A percentile compares a stretch with the other conserved stretches of the same genome.
Evolutionary conservation across 2,329 filamentous ascomycete genomes (phyloP).

Genomic region (Cercospora sp.): DNA sequence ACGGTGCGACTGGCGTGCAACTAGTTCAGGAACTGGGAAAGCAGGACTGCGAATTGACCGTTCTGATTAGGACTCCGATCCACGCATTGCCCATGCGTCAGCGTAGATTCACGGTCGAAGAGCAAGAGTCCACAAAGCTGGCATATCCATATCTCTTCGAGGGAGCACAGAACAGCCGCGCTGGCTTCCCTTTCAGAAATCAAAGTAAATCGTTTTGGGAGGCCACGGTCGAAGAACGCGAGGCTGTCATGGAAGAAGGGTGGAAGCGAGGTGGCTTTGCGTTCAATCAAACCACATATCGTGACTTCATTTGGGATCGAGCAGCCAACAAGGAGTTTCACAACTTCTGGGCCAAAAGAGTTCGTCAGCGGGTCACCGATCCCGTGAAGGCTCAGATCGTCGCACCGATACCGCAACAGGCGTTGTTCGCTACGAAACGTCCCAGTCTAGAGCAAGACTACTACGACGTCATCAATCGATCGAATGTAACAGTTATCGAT

Average conservation of each 20-base stretch:
- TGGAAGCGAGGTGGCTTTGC: neutral
- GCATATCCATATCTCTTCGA: neutral
- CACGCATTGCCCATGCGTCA: neutral
- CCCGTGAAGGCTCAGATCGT: neutral
- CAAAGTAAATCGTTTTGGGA: neutral
- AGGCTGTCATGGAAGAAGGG: neutral
- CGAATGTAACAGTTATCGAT: neutral
- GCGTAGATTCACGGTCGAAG: neutral
- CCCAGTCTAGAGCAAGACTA: neutral
- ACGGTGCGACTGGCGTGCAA: neutral
- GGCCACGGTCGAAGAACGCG: neutral
- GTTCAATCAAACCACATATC: neutral
- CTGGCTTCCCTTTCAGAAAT: neutral
- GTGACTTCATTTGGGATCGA: neutral
- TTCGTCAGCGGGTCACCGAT: neutral
- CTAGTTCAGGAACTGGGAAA: neutral
- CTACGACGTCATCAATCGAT: neutral
- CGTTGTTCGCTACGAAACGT: neutral
- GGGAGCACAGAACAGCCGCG: neutral
- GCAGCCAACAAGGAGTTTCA: neutral
- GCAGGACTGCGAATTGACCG: neutral
- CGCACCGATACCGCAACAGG: neutral
- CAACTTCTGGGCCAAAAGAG: neutral
- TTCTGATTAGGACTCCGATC: neutral
- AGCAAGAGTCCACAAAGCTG: neutral